Conservation (phyloP, 345 rosid species). For the Salix koriyanagi region DNA sequence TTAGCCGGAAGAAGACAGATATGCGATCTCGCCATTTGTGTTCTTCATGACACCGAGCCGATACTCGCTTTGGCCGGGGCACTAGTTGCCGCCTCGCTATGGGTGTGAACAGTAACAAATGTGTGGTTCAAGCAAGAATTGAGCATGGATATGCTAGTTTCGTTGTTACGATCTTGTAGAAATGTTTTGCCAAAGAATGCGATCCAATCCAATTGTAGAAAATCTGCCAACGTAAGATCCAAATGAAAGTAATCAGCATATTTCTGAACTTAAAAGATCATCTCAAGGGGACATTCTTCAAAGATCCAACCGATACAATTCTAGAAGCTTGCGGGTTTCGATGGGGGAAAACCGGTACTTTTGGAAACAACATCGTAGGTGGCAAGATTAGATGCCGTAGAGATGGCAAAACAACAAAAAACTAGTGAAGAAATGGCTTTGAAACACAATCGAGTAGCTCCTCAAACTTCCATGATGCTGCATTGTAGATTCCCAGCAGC, state of each 20-base stretch:
- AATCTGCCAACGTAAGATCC: constrained; percentile 32
- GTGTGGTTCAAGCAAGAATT: constrained; percentile 62
- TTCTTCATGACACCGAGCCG: constrained; percentile 63
- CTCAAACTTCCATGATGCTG: constrained; percentile 41
- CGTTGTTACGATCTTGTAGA: constrained; percentile 63
- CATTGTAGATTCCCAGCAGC: constrained; percentile 52
- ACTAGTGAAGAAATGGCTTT: constrained; percentile 37
- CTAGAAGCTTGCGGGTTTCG: constrained; percentile 17
- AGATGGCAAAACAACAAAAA: constrained; percentile 42
- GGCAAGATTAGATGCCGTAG: constrained; percentile 49
- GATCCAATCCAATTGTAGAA: constrained; percentile 26
- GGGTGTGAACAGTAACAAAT: constrained; percentile 67
- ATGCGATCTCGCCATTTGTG: constrained; percentile 65
- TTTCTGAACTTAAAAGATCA: constrained; percentile 36
- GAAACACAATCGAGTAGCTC: constrained; percentile 29
- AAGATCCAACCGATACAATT: background rate
- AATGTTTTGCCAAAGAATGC: constrained; percentile 23
- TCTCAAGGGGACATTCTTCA: constrained; percentile 32
- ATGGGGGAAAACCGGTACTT: constrained; percentile 26
- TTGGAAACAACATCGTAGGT: constrained; percentile 30
- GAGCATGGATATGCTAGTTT: constrained; percentile 62
- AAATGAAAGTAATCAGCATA: constrained; percentile 37
- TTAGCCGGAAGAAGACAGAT: constrained; percentile 42
- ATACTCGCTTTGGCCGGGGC: constrained; percentile 60
- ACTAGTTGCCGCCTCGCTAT: constrained; percentile 58